A percentile compares a stretch with the other conserved stretches of the same genome.
Conservation (phyloP, 179 eudicot genomes). For the Heliamphora pulchella region DNA sequence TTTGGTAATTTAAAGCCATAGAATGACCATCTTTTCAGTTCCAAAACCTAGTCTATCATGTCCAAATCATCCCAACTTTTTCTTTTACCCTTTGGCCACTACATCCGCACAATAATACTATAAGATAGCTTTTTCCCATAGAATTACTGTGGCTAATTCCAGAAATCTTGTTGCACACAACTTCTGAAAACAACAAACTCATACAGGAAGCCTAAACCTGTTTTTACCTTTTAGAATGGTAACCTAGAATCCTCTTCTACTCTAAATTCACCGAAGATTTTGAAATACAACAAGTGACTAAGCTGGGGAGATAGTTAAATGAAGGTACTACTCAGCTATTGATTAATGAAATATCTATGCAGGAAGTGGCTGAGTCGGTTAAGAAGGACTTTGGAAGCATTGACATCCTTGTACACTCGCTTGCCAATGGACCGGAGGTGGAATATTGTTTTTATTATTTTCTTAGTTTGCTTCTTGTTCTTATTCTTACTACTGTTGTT, state of each 20-base stretch:
- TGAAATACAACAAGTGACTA: neutral
- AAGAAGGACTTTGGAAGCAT: slow-evolving; percentile 87
- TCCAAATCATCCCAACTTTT: neutral
- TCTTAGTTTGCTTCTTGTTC: neutral
- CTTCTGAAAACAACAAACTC: neutral
- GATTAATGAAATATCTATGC: slow-evolving; percentile 16
- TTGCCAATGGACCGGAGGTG: slow-evolving; percentile 98
- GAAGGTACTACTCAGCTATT: neutral
- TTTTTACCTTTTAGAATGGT: neutral
- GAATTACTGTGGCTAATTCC: neutral
- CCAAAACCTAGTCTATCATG: neutral
- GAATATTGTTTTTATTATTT: too few relatives aligned
- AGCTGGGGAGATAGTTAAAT: neutral
- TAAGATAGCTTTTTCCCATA: neutral
- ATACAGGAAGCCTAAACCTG: neutral
- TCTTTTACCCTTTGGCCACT: neutral
- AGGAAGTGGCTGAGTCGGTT: slow-evolving; percentile 90
- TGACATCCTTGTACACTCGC: slow-evolving; percentile 94
- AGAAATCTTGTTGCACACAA: neutral
- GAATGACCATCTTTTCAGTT: neutral
- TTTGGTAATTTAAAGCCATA: neutral
- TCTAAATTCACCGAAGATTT: neutral
- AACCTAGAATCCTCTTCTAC: neutral
- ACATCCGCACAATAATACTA: neutral
- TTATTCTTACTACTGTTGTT: too few relatives aligned